Conservation (phyloP, 805 yeast species). For the Ogataea pini region DNA sequence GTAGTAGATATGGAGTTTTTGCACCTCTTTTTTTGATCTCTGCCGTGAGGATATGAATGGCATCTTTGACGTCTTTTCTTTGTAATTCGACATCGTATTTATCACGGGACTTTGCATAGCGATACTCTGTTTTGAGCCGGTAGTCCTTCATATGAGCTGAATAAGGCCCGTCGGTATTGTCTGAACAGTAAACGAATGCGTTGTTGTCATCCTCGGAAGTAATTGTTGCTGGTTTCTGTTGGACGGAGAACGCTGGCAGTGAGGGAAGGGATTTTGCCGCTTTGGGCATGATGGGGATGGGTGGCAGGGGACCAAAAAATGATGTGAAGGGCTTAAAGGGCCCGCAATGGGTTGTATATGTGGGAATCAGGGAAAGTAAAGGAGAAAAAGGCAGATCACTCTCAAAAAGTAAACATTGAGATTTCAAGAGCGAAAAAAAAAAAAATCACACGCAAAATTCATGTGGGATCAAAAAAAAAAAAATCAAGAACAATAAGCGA, state of each 20-base stretch:
- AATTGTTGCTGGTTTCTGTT: slow-evolving; percentile 2
- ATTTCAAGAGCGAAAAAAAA: not conserved
- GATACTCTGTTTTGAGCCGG: slow-evolving; percentile 32
- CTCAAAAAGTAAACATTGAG: slow-evolving; percentile 8
- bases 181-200: slow-evolving; percentile 36
- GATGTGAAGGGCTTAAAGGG: not conserved
- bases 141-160: slow-evolving; percentile 30
- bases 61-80: slow-evolving; percentile 63
- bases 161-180: slow-evolving; percentile 25
- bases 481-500: not conserved
- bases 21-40: slow-evolving; percentile 72
- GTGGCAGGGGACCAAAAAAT: not conserved
- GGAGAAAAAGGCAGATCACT: slow-evolving; percentile 3
- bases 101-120: slow-evolving; percentile 25
- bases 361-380: not conserved
- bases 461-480: not conserved
- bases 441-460: no score
- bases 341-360: not conserved
- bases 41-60: slow-evolving; percentile 69
- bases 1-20: slow-evolving; percentile 68
- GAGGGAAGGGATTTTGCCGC: slow-evolving; percentile 24
- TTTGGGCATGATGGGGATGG: slow-evolving; percentile 16
- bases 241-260: slow-evolving; percentile 24
- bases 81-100: slow-evolving; percentile 47
- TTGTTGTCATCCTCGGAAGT: slow-evolving; percentile 21